Conservation (phyloP, 441 rosid species). For the Arabidopsis lyrata region DNA sequence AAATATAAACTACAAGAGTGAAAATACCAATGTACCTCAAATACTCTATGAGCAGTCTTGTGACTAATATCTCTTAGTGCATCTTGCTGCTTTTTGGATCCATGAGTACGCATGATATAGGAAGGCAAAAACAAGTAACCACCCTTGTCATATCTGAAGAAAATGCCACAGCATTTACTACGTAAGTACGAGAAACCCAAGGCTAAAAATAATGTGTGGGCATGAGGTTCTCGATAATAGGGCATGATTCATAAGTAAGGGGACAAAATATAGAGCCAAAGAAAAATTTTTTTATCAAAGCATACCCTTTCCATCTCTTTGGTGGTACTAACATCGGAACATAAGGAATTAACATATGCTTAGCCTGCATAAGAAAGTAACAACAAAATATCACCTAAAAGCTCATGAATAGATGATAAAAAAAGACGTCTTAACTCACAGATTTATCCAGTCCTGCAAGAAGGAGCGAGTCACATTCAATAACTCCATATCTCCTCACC, state of each 20-base stretch:
- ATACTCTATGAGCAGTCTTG: constrained; percentile 72
- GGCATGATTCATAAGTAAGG: neutral
- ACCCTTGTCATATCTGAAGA: constrained; percentile 83
- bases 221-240: neutral
- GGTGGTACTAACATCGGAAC: constrained; percentile 97
- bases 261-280: constrained; percentile 20
- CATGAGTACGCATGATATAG: constrained; percentile 93
- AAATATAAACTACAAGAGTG: constrained; percentile 1
- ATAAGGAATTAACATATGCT: constrained; percentile 85
- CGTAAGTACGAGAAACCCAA: neutral
- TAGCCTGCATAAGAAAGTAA: constrained; percentile 65
- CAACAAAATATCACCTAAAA: constrained; percentile 26
- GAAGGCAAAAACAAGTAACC: constrained; percentile 94
- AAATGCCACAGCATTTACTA: neutral
- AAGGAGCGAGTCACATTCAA: constrained; percentile 82
- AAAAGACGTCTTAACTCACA: constrained; percentile 59
- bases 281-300: constrained; percentile 21
- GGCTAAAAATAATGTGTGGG: neutral
- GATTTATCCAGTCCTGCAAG: constrained; percentile 77
- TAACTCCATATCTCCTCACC: constrained; percentile 75
- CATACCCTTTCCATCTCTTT: constrained; percentile 93
- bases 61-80: constrained; percentile 57
- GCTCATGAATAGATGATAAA: constrained; percentile 32
- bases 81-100: constrained; percentile 82
- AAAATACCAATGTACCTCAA: constrained; percentile 57